Base-by-base conservation (phyloP, 495 filamentous ascomycete genomes). In the Massariosphaeria phaeospora region DNA sequence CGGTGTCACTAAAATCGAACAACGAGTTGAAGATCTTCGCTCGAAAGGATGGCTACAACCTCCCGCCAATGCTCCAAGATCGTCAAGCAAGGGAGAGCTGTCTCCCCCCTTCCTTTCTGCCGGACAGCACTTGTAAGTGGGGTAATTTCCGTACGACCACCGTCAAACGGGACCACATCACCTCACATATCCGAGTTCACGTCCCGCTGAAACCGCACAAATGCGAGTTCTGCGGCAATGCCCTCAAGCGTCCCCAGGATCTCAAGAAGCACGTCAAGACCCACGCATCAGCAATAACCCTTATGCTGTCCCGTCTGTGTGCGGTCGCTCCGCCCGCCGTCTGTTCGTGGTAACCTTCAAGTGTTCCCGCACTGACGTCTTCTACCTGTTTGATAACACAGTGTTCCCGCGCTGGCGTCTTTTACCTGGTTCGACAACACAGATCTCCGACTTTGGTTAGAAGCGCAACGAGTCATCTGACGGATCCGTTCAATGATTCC, bases 211-310 rank as follows among this genome's bases (percentile, higher is more conserved):
- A 97, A 77, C 94, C 94, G 31, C 93, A 98, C 74, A 95, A 95
- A 70, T 98, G 93, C 66, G 90, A 95, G 64, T 94, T 95, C 70
- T 98, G 93, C 67, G 87, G 88, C 63, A 98, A 98, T 77, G 88
- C 90, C 7, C 97, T 98, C 79, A 98, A 98, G 80, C 88, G 93
- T 13, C 94, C 93, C 21, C 93, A 98, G 72, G 93, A 98, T 74
- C 68, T 98, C 56, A 97, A 97, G 80, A 98, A 98, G 75, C 93
- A 98, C 70, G 91, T 97, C 69, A 97, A 97, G 81, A 98, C 93
- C n/a, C 93, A 98, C 70, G 93, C 93, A n/a, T n/a, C 8, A 18
- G 8, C n/a, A n/a, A n/a, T n/a, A 53, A 61, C 34, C 55, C 63
- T 21, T 57, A 61, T 36, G 21, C 38, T 1, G 48, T 57, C 17